phyloP scores from a whole-genome alignment of 2,329 filamentous ascomycete species.

The Fonsecaea nubica region DNA sequence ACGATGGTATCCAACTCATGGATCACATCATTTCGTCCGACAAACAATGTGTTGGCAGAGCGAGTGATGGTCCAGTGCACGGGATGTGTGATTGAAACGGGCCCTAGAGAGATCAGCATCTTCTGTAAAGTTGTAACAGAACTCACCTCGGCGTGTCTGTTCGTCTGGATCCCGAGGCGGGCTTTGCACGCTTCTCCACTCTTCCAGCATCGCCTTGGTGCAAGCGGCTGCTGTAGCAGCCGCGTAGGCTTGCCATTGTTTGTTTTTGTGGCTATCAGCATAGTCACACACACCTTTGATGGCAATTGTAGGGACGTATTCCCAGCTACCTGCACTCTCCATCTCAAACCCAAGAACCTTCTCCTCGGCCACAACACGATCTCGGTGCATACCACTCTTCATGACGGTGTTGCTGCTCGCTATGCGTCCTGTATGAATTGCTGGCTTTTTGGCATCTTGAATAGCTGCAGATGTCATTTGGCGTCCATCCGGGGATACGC shows the following conservation, averaged over 20 bases:
- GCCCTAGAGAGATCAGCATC: background rate
- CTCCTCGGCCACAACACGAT: slow-evolving; percentile 43
- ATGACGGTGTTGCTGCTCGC: slow-evolving; percentile 53
- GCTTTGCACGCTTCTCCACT: slow-evolving; percentile 22
- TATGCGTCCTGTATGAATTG: slow-evolving; percentile 49
- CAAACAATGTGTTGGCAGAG: slow-evolving; percentile 39
- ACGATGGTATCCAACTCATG: slow-evolving; percentile 26
- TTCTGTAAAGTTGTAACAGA: too few species aligned
- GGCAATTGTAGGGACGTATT: slow-evolving; percentile 30
- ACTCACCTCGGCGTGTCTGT: background rate
- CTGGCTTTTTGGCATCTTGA: background rate
- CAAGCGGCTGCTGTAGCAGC: slow-evolving; percentile 35
- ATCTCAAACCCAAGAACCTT: slow-evolving; percentile 40
- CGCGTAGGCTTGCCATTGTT: slow-evolving; percentile 34
- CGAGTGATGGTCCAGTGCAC: slow-evolving; percentile 39
- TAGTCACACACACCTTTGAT: slow-evolving; percentile 40
- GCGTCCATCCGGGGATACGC: background rate
- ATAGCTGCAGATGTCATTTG: too few species aligned
- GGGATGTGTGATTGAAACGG: background rate
- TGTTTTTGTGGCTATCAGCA: slow-evolving; percentile 39
- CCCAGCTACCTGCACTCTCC: slow-evolving; percentile 39
- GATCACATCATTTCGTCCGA: slow-evolving; percentile 38
- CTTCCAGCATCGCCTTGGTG: slow-evolving; percentile 34
- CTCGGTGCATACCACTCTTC: slow-evolving; percentile 49
- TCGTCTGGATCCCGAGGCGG: background rate